Base-by-base conservation (phyloP, 345 rosid genomes). In the Trapa incisa region DNA sequence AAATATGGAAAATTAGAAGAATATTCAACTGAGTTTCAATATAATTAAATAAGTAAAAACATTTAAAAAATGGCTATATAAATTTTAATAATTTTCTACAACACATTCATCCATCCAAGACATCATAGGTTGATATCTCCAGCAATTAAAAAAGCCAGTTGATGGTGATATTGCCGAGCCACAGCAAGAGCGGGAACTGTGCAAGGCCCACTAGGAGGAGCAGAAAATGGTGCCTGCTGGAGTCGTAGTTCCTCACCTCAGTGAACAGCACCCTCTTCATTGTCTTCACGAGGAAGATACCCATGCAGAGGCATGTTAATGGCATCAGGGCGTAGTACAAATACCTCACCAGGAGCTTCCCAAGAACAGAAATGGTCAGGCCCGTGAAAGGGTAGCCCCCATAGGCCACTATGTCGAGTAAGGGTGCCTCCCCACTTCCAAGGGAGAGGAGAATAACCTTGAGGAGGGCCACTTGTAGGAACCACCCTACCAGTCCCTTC, bases 191-290 rank as follows among this genome's bases (percentile, higher is more conserved):
- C 7, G 96, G 99, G 76, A 91, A 80, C 79, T 94, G 97, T 8
- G 88, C 92, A 74, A 94, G 75, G 65, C 91, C 97, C 47, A 94
- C 86, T 76, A 89, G 83, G 69, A 94, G 82, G 78, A 91, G 75
- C 81, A 91, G 83, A 72, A 85, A 94, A 74, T 91, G 95, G 74
- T 91, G 97, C 84, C 79, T 81, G 92, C 93, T 94, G 1, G 96
- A 82, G 79, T 91, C 97, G 33, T 81, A 83, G 68, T 78, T 89
- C 80, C 99, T 79, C 79, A 85, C 90, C 80, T 89, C 99, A 2
- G 95, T 87, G n/a, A 82, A 91, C 47, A 91, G 88, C 52, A 91
- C 97, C 75, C 97, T 83, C 83, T 91, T 94, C 95, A 89, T 88
- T 5, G 97, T 94, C 88, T 91, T 94, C 72, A 89, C 95, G 81